These are phyloP conservation scores for Penicillium verrucosum DNA, from an alignment of 2,329 filamentous ascomycete species.

Conservation along the genomic window DNA sequence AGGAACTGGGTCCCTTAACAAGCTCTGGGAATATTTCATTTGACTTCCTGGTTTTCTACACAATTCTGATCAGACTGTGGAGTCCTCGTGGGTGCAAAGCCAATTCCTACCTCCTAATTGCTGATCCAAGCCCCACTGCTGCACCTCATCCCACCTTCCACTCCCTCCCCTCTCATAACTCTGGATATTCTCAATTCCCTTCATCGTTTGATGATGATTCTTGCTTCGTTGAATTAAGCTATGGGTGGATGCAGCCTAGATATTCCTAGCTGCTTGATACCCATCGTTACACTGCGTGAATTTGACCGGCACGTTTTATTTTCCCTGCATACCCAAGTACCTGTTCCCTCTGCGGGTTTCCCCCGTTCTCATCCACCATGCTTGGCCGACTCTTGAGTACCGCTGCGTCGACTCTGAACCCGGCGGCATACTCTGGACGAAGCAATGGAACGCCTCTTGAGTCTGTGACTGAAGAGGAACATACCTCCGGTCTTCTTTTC, in stretches of 20 bases:
- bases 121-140: conserved; percentile 20
- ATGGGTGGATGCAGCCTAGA: conserved; percentile 36
- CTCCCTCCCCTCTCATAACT: conserved; percentile 9
- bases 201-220: conserved; percentile 28
- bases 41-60: conserved; percentile 4
- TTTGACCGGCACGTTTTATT: conserved; percentile 13
- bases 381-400: conserved; percentile 44
- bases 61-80: conserved; percentile 12
- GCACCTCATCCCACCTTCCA: conserved; percentile 27
- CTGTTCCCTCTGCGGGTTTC: conserved; percentile 11
- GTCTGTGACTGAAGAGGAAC: conserved; percentile 50
- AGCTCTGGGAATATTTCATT: conserved; percentile 9
- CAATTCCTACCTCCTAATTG: conserved; percentile 17
- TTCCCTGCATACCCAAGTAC: conserved; percentile 13
- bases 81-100: conserved; percentile 7
- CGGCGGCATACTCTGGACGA: conserved; percentile 38
- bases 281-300: conserved; percentile 23
- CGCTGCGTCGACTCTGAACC: conserved; percentile 44
- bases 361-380: conserved; percentile 33
- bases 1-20: conserved; percentile 10
- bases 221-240: conserved; percentile 27
- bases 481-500: conserved; percentile 48
- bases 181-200: conserved; percentile 7
- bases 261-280: conserved; percentile 30
- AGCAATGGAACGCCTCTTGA: conserved; percentile 40